Evolutionary conservation across 2,329 filamentous ascomycete genomes (phyloP).

Genomic region (Akanthomyces muscarius): DNA sequence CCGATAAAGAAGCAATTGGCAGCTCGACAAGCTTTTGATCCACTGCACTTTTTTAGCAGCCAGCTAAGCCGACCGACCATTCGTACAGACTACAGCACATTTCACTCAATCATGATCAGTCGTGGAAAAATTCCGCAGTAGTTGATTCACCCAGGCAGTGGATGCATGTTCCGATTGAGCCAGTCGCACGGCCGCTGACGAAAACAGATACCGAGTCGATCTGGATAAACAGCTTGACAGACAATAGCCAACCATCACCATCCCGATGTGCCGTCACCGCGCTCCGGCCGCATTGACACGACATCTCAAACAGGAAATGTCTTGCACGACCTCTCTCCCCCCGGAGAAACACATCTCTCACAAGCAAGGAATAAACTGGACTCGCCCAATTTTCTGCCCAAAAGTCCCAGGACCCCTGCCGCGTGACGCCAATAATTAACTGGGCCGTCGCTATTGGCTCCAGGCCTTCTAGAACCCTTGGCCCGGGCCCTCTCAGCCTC

Average conservation of each 20-base stretch:
- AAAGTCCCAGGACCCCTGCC: neutral
- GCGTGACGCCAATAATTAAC: neutral
- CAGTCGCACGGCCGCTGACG: too few species aligned
- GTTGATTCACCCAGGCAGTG: too few species aligned
- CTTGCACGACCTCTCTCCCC: constrained; percentile 1
- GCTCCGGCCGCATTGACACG: neutral
- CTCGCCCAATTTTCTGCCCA: neutral
- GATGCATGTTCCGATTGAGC: too few species aligned
- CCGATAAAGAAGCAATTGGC: neutral
- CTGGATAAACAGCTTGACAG: too few species aligned
- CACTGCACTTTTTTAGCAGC: neutral
- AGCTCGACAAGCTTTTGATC: neutral
- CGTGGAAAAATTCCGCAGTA: too few species aligned
- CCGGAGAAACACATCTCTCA: constrained; percentile 5
- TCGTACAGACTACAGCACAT: too few species aligned
- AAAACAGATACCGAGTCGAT: neutral
- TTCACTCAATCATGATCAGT: too few species aligned
- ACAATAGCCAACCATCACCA: too few species aligned
- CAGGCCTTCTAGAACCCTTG: constrained; percentile 8
- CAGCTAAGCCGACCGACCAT: neutral
- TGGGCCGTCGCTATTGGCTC: constrained; percentile 2
- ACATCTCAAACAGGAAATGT: neutral
- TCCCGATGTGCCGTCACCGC: neutral
- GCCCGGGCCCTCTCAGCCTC: neutral
- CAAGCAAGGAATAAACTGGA: neutral